Evolutionary conservation across 2,329 filamentous ascomycete species (phyloP).

Genomic region (Dothidotthia symphoricarpi): DNA sequence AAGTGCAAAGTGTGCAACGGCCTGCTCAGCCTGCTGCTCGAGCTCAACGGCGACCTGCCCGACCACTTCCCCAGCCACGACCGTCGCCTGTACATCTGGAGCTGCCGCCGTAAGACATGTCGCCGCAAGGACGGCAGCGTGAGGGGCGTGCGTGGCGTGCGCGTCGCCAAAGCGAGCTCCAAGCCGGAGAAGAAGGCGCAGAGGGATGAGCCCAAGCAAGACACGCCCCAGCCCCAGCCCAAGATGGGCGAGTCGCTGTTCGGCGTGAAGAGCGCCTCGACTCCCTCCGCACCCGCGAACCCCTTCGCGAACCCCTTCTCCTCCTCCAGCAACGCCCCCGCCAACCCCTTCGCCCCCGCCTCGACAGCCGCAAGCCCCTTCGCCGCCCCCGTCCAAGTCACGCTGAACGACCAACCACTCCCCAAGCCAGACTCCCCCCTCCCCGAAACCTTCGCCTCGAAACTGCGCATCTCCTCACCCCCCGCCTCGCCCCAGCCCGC

Average conservation of each 20-base stretch:
- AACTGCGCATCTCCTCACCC: conserved; percentile 55
- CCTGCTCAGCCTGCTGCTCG: conserved; percentile 79
- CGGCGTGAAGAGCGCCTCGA: conserved; percentile 54
- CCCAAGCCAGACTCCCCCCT: conserved; percentile 51
- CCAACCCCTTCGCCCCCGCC: conserved; percentile 57
- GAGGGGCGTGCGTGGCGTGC: conserved; percentile 68
- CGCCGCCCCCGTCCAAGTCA: conserved; percentile 26
- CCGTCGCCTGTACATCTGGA: conserved; percentile 81
- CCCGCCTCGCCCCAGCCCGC: conserved; percentile 26
- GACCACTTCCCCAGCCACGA: conserved; percentile 85
- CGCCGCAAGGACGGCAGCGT: conserved; percentile 80
- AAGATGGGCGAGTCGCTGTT: conserved; percentile 68
- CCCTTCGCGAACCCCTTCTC: conserved; percentile 61
- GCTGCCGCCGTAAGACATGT: conserved; percentile 75
- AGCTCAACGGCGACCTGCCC: conserved; percentile 87
- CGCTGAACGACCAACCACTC: conserved; percentile 19
- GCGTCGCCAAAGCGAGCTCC: conserved; percentile 44
- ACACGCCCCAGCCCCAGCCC: conserved; percentile 39
- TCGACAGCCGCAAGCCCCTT: conserved; percentile 28
- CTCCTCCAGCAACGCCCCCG: conserved; percentile 37
- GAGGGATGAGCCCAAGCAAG: conserved; percentile 19
- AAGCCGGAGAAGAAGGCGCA: conserved; percentile 21
- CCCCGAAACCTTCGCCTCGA: conserved; percentile 72
- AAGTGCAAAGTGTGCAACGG: conserved; percentile 86
- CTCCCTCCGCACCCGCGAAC: conserved; percentile 21